Evolutionary conservation across 2,329 filamentous ascomycete genomes (phyloP), one percentile per base, ranked within the genome.

Genomic region (Myotisia sp.): DNA sequence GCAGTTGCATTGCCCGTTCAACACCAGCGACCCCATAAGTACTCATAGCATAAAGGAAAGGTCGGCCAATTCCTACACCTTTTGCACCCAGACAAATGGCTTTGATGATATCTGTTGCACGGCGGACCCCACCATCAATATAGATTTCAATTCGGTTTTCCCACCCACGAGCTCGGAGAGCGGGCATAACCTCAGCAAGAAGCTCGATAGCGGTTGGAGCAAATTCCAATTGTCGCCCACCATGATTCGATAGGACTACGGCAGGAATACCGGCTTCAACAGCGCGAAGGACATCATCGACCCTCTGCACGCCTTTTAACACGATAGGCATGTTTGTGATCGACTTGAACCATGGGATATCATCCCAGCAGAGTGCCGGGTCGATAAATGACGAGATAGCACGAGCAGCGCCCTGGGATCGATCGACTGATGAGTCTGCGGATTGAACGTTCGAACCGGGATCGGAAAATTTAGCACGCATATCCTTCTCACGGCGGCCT

Each of bases 331-430:
- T 92, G 43, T 75, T 75, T 19, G 90, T 98, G 53, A 95, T 82
- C 47, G 72, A 74, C 47, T 74, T 65, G 64, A 98, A 92, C 86
- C 86, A 98, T 1, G 87, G 72, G 29, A 93, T 84, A 50, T 95
- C 90, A 49, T 79, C 80, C 90, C 90, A 98, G 52, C 73, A 80
- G 7, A 98, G 70, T n/a, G 71, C 69, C 2, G 90, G 90, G 65
- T 98, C 90, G 62, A 98, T 98, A 59, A 98, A 98, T 39, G 74
- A 84, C 19, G 83, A 92, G 51, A 98, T 98, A 42, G 90, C 90
- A 42, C 90, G 75, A 4, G 90, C 87, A 2, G 87, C 90, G 33
- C 90, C 90, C 64, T 98, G 90, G 12, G 75, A 81, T 41, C 75
- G 84, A 58, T 95, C 86, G 13, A 87, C 83, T 5, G 42, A 21